Base-by-base conservation (phyloP, 2,329 filamentous ascomycete genomes). In the Colletotrichum lupini region DNA sequence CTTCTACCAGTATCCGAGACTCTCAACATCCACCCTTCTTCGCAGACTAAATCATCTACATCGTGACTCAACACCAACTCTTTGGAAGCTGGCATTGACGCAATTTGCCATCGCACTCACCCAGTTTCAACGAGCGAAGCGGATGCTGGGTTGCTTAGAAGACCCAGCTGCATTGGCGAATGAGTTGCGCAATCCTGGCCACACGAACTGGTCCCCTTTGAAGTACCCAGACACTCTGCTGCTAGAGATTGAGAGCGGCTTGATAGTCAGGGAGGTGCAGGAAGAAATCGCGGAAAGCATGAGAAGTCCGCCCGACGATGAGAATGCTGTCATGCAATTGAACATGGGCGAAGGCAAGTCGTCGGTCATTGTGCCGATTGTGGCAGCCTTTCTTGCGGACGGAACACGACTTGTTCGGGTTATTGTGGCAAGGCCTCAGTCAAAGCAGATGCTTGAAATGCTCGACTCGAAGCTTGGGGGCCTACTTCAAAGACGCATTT, bases 261-360 rank as follows among this genome's bases (percentile, higher is more conserved):
- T 94, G 1, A 77, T 91, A 8, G 90, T 95, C 14, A 87, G 93
- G 0, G 77, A 83, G 0, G 86, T 89, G 0, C 92, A 94, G 77
- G 83, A 87, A 2, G 78, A 87, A 1, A 90, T 94, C 65, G 89
- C 92, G 0, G 57, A 69, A 0, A 77, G 86, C 24, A 94, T 94
- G 88, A 87, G 85, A 3, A 61, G 76, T 0, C 85, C 86, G 0
- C 76, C 77, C 0, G 77, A 77, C 0, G 78, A 76, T 0, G 35
- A 78, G 0, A 93, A 91, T 75, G 79, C 85, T 0, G 87, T 91
- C 0, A 87, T 93, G 83, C 91, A 93, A 76, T 79, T 94, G 3
- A 93, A 93, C 75, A 94, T 94, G 92, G 92, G 92, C 0, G 88
- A 92, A 77, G 92, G 92, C 0, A 94, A 94, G 75, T 91, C 90